phyloP scores from a whole-genome alignment of 306 rosid species.

The Biancaea sappan region DNA sequence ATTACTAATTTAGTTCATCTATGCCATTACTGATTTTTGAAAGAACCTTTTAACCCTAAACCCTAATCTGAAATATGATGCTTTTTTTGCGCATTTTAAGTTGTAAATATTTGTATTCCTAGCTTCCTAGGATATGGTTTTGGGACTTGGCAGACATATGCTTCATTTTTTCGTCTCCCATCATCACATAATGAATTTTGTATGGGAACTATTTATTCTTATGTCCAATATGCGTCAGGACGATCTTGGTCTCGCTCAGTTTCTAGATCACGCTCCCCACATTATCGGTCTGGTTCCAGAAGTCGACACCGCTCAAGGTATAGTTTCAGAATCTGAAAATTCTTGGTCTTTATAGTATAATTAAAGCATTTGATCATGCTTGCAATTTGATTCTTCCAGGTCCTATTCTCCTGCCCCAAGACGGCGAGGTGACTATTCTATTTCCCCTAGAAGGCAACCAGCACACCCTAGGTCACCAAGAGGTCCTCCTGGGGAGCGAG shows the following conservation, averaged over 20 bases:
- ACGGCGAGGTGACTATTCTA: conserved; percentile 68
- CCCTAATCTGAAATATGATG: too few species aligned
- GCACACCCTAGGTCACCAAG: conserved; percentile 83
- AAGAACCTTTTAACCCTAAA: neutral
- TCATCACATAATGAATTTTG: conserved; percentile 4
- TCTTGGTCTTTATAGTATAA: neutral
- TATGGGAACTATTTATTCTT: neutral
- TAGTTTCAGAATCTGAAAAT: conserved; percentile 20
- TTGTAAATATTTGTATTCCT: neutral
- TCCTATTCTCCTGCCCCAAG: conserved; percentile 92
- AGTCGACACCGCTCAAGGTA: conserved; percentile 85
- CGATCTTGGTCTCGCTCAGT: conserved; percentile 90
- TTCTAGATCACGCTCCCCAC: conserved; percentile 80
- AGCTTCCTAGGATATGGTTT: conserved; percentile 1
- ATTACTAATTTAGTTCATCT: neutral
- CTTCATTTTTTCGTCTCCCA: neutral
- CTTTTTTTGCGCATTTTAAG: neutral
- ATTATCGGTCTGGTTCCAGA: conserved; percentile 74
- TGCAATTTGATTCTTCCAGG: conserved; percentile 50
- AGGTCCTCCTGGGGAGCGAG: conserved; percentile 68
- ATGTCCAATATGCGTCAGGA: conserved; percentile 45
- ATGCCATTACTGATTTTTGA: neutral
- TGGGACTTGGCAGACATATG: neutral
- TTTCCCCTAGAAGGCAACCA: conserved; percentile 73
- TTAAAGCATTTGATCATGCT: conserved; percentile 22